Evolutionary conservation across 2,329 filamentous ascomycete genomes (phyloP).

Genomic region (Cladosporium sp.): DNA sequence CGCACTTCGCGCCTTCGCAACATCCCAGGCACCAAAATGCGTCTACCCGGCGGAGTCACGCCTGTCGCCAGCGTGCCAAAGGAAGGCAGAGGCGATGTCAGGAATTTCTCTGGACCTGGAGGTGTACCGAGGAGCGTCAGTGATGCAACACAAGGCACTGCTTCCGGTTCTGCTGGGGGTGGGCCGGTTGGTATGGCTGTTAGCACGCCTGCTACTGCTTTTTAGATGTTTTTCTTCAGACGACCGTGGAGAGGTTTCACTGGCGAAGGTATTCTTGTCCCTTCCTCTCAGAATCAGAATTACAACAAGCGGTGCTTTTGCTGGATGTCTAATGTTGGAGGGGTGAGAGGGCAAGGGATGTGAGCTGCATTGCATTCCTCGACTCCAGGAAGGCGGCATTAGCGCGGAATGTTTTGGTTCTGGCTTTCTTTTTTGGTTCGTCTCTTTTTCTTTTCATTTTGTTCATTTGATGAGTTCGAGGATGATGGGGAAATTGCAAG

Average conservation of each 20-base stretch:
- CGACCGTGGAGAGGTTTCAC: too few species aligned
- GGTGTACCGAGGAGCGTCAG: constrained; percentile 18
- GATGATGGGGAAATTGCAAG: too few species aligned
- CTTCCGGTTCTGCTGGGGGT: background rate
- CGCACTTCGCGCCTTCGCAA: constrained; percentile 56
- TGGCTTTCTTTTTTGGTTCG: too few species aligned
- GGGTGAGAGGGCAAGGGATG: too few species aligned
- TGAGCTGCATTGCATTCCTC: constrained; percentile 6
- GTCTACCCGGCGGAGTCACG: constrained; percentile 32
- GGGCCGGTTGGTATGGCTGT: constrained; percentile 4
- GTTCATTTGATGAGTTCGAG: too few species aligned
- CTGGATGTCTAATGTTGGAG: too few species aligned
- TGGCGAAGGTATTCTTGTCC: too few species aligned
- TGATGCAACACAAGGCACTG: background rate
- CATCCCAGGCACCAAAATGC: constrained; percentile 20
- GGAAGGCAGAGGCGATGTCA: constrained; percentile 21
- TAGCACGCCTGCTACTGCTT: background rate
- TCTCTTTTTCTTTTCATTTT: too few species aligned
- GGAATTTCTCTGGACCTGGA: constrained; percentile 8
- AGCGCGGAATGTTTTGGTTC: too few species aligned
- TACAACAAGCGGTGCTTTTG: too few species aligned
- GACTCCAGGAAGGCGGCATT: too few species aligned
- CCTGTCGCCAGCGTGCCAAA: constrained; percentile 30
- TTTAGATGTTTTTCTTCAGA: background rate
- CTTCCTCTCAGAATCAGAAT: too few species aligned